phyloP scores from a whole-genome alignment of 768 basidiomycete species.

The Pleurotus citrinopileatus region DNA sequence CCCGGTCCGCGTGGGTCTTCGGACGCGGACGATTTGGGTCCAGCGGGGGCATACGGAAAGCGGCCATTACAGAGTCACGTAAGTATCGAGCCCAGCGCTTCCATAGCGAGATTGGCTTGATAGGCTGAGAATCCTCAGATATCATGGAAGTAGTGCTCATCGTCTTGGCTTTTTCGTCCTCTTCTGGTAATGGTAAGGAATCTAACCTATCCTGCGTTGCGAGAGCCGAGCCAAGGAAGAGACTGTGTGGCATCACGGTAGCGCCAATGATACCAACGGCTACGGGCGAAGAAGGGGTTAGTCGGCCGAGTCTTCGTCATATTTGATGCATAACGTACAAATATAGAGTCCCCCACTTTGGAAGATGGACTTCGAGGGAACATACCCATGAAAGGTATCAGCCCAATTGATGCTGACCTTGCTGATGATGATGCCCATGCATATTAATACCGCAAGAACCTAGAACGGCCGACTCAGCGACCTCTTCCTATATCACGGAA shows the following conservation, averaged over 20 bases:
- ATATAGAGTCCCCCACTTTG: slow-evolving; percentile 58
- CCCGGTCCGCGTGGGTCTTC: slow-evolving; percentile 49
- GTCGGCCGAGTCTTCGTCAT: slow-evolving; percentile 20
- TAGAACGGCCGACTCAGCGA: slow-evolving; percentile 17
- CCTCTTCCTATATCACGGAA: slow-evolving; percentile 9
- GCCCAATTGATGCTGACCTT: slow-evolving; percentile 71
- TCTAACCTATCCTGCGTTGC: slow-evolving; percentile 77
- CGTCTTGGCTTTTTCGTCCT: slow-evolving; percentile 16
- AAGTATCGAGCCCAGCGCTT: background rate
- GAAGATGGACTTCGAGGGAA: slow-evolving; percentile 69
- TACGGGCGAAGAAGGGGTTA: slow-evolving; percentile 24
- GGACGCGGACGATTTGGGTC: background rate
- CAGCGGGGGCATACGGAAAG: slow-evolving; percentile 7
- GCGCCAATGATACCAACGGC: slow-evolving; percentile 77
- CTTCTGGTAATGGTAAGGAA: slow-evolving; percentile 20
- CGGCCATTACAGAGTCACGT: background rate
- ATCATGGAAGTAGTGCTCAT: slow-evolving; percentile 19
- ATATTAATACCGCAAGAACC: slow-evolving; percentile 73
- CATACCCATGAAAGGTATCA: slow-evolving; percentile 68
- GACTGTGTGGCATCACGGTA: slow-evolving; percentile 90
- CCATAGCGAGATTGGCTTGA: slow-evolving; percentile 9
- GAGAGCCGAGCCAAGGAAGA: slow-evolving; percentile 87
- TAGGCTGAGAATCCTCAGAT: slow-evolving; percentile 8
- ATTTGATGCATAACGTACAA: slow-evolving; percentile 37
- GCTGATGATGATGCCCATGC: slow-evolving; percentile 75